Base-by-base conservation (phyloP, 2,329 filamentous ascomycete genomes). In the Claviceps cyperi region DNA sequence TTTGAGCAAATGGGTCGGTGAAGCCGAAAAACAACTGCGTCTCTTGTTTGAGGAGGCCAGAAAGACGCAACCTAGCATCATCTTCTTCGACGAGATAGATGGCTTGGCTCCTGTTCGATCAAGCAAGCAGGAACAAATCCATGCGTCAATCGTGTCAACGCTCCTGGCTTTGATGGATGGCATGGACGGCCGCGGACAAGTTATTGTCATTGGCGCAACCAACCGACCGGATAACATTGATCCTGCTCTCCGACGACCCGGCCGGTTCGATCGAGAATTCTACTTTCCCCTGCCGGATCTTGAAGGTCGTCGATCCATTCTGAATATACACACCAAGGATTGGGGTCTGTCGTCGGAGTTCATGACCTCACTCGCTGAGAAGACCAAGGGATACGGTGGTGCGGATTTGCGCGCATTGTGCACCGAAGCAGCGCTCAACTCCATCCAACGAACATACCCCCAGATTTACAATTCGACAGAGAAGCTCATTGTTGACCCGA, bases 81-180 rank as follows among this genome's bases (percentile, higher is more conserved):
- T 98, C 65, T 98, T 98, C 72, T 97, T 98, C 59, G 92, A 98
- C 64, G 92, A 98, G 66, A 98, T 98, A 57, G 92, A 98, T 68
- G 92, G 92, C 50, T 75, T 98, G 55, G 92, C 92, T 2, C 94
- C 92, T 48, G 92, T 97, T 36, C 80, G 92, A 58, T 97, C 92
- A 13, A 96, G 91, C 67, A 97, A 97, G 66, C 91, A 97, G 68
- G 92, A 98, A 64, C 92, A 98, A 67, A 97, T 97, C 52, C 92
- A 98, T 66, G 89, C 92, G 5, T 97, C 91, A 2, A 98, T 98
- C 55, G 91, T 96, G 14, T 94, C 90, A 1, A 96, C 90, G 1
- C 70, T 96, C n/a, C 72, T 96, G 52, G 90, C 90, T 1, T 69
- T 96, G 59, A 96, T 96, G 90, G 90, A 96, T 65, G 90, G 90